Percentiles rank a stretch among this genome's conserved stretches.
Evolutionary conservation across 176 grass and related monocot species (phyloP).

Genomic region (Triticum dicoccoides): DNA sequence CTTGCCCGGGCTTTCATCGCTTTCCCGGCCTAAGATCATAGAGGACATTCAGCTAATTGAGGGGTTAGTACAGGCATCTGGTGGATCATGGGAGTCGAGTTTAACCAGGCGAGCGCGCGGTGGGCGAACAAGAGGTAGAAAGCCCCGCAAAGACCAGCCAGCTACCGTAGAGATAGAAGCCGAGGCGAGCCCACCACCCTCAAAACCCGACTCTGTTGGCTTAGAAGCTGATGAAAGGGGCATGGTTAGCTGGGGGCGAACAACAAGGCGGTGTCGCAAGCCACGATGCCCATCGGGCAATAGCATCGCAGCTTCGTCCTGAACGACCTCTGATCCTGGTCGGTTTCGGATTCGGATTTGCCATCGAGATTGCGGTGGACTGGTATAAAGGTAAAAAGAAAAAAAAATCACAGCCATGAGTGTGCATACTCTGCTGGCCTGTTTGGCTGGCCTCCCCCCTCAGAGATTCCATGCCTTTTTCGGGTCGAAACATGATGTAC

Average conservation of each 20-base stretch:
- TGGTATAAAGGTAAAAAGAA: conserved; percentile 23
- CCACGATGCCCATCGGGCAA: conserved; percentile 51
- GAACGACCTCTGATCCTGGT: background rate
- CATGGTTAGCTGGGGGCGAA: conserved; percentile 85
- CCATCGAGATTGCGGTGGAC: conserved; percentile 29
- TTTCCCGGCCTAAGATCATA: conserved; percentile 75
- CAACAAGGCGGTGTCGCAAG: conserved; percentile 74
- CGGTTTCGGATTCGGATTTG: background rate
- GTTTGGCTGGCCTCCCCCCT: background rate
- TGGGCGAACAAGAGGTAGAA: conserved; percentile 46
- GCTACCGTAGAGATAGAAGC: conserved; percentile 11
- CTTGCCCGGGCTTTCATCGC: conserved; percentile 65
- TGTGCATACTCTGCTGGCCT: conserved; percentile 42
- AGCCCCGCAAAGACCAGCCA: conserved; percentile 30
- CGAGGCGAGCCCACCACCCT: conserved; percentile 30
- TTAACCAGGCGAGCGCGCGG: conserved; percentile 24
- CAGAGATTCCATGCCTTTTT: conserved; percentile 24
- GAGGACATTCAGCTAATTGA: conserved; percentile 81
- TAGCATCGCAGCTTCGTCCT: conserved; percentile 34
- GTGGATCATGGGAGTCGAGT: conserved; percentile 47
- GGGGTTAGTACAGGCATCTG: conserved; percentile 61
- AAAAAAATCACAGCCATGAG: conserved; percentile 18
- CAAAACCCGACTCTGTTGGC: conserved; percentile 25
- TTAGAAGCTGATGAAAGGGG: conserved; percentile 51
- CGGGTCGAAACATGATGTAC: conserved; percentile 41